Conservation (phyloP, 164 flowering plant genomes). For the Sextonia rubra region DNA sequence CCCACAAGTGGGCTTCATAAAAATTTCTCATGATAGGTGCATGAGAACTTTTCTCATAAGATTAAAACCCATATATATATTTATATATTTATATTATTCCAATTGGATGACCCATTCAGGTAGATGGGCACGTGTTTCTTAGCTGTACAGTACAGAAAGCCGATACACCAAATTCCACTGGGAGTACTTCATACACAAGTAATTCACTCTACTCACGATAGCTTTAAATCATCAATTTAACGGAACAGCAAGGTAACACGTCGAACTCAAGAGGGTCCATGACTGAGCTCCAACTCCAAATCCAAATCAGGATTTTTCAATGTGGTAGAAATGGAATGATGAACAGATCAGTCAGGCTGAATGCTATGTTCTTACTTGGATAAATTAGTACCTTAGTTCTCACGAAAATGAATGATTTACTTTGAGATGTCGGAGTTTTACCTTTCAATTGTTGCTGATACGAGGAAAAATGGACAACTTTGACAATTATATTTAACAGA, state of each 20-base stretch:
- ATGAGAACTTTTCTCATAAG: too few species aligned
- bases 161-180: neutral
- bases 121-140: neutral
- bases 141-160: neutral
- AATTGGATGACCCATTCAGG: neutral
- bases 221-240: neutral
- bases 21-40: too few species aligned
- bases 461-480: neutral
- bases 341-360: neutral
- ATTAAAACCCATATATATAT: too few species aligned
- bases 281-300: neutral
- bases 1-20: too few species aligned
- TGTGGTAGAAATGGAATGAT: neutral
- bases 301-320: neutral
- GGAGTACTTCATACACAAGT: neutral
- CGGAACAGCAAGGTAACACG: neutral
- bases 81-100: too few species aligned
- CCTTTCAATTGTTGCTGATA: neutral
- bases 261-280: neutral
- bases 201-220: neutral
- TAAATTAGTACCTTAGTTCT: neutral
- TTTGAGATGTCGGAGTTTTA: neutral
- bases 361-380: neutral
- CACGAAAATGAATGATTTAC: neutral
- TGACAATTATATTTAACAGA: neutral